Evolutionary conservation across 805 yeast genomes (phyloP).

Genomic region (Naumovozyma baii): DNA sequence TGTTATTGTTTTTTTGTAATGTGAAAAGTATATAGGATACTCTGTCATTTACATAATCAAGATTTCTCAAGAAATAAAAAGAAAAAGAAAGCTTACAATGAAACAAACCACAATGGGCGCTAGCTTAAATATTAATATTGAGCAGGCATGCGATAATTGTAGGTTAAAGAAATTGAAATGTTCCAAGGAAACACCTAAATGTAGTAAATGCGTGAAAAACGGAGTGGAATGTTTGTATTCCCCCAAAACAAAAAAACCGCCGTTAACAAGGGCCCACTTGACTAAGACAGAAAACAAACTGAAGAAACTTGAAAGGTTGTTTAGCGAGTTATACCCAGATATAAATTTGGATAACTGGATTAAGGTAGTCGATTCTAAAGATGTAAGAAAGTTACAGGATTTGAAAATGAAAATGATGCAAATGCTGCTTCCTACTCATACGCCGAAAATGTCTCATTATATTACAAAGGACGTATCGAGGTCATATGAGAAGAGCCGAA

Average conservation of each 20-base stretch:
- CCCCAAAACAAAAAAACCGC: conserved; percentile 69
- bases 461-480: too few species aligned
- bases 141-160: conserved; percentile 63
- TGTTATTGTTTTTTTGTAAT: too few species aligned
- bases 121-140: conserved; percentile 2
- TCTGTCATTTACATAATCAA: too few species aligned
- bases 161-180: conserved; percentile 72
- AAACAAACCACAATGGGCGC: too few species aligned
- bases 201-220: conserved; percentile 64
- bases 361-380: neutral
- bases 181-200: conserved; percentile 66
- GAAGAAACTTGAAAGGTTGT: conserved; percentile 36
- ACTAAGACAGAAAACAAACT: conserved; percentile 63
- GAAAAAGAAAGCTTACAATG: too few species aligned
- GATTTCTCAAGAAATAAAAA: too few species aligned
- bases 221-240: conserved; percentile 69
- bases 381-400: neutral
- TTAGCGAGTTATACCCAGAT: conserved; percentile 38
- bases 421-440: neutral
- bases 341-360: conserved; percentile 34
- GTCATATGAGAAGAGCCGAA: too few species aligned
- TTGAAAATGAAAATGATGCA: neutral
- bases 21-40: too few species aligned
- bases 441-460: too few species aligned
- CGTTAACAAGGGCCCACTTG: conserved; percentile 70